Percentiles rank a stretch among this genome's conserved stretches.
These are phyloP conservation scores for Dictyostelium discoideum DNA, from an alignment of 78 protist genomes.

Conservation along the genomic window dicty_2.7 NC_007088.5:512001-512500, in stretches of 20 bases:
- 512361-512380: background rate
- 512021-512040: slow-evolving; percentile 15
- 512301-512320: background rate
- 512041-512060: background rate
- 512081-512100: background rate
- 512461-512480: background rate
- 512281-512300: too few relatives aligned
- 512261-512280: too few relatives aligned
- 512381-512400: background rate
- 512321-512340: background rate
- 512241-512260: background rate
- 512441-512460: background rate
- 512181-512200: slow-evolving; percentile 23
- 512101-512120: background rate
- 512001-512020: background rate
- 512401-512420: background rate
- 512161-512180: slow-evolving; percentile 21
- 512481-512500: background rate
- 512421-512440: background rate
- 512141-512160: background rate
- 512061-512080: background rate
- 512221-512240: background rate
- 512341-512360: background rate
- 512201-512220: background rate
- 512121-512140: background rate